Evolutionary conservation across 257 asterid species (phyloP), one percentile per base, ranked within the genome.

Genomic region (Scutellaria baicalensis): DNA sequence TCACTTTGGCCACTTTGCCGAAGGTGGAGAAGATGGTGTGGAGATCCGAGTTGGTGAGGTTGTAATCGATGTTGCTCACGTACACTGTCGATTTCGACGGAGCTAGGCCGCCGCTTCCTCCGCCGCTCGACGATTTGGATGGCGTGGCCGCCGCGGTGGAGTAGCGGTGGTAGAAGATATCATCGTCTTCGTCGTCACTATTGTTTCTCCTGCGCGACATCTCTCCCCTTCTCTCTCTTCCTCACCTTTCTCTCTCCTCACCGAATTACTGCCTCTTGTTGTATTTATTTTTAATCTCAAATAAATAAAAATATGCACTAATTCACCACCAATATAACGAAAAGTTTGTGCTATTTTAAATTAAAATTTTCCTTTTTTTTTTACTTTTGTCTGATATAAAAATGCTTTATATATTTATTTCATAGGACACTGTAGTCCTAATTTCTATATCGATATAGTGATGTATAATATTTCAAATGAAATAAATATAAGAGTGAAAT

Each of bases 41-140:
- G 74, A 93, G 84, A 74, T 93, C 97, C 54, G 95, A 93, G 73
- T 93, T 93, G 0, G 97, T 93, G 23, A 93, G 85, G 72, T 78
- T 82, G 91, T 71, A 93, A 77, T 93, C 99, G 40, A 93, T 64
- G 89, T 93, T 93, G 87, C 95, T 81, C 9, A 89, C 88, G 77
- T 93, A 93, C 48, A 93, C 96, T 5, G 99, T 91, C 18, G 99
- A 93, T 71, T 89, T 93, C 3, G 99, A 93, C 1, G 99, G 97
- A 3, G 97, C 99, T 43, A 93, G 73, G 23, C 96, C 87, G 17
- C 96, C 91, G 54, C 93, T 88, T 31, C 97, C 83, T 27, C 88
- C 83, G 9, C 75, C 73, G 58, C 82, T 81, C 9, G 87, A 77
- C 65, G 89, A 31, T 72, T 64, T 80, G 67, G 82, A 66, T 31